A percentile compares a stretch with the other conserved stretches of the same genome.
phyloP scores from a whole-genome alignment of 345 rosid genomes.

The Eucalyptus urophylla region DNA sequence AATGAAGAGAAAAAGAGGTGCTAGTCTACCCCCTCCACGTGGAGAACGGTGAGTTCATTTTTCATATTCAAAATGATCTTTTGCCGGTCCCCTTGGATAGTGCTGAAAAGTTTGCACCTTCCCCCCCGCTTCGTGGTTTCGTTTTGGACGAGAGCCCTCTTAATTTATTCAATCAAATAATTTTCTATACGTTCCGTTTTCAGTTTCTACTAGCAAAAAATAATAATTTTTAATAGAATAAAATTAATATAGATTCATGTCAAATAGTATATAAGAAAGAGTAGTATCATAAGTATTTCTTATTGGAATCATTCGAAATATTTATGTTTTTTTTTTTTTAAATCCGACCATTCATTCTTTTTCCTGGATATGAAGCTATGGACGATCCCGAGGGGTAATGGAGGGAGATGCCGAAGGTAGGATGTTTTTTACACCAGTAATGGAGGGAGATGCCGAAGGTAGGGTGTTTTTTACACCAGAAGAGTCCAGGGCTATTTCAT shows the following conservation, averaged over 20 bases:
- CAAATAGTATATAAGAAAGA: neutral
- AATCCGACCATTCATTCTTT: neutral
- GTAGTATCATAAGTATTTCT: neutral
- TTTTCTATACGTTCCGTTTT: neutral
- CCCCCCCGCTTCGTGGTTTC: neutral
- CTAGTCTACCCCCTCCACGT: neutral
- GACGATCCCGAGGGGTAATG: neutral
- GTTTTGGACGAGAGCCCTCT: neutral
- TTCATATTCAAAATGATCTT: neutral
- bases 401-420: constrained; percentile 5
- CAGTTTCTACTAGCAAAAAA: neutral
- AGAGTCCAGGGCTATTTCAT: constrained; percentile 44
- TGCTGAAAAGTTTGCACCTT: neutral
- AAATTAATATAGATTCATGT: neutral
- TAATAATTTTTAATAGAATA: neutral
- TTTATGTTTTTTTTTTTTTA: neutral
- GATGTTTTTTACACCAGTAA: constrained; percentile 30
- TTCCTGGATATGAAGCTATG: neutral
- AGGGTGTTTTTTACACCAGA: constrained; percentile 28
- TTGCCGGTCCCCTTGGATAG: neutral
- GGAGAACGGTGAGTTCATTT: neutral
- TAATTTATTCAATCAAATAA: neutral
- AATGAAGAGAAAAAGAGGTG: neutral
- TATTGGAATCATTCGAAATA: neutral
- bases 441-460: constrained; percentile 5